phyloP scores from a whole-genome alignment of 1,284 basidiomycete genomes.

The Vanrija pseudolonga region DNA sequence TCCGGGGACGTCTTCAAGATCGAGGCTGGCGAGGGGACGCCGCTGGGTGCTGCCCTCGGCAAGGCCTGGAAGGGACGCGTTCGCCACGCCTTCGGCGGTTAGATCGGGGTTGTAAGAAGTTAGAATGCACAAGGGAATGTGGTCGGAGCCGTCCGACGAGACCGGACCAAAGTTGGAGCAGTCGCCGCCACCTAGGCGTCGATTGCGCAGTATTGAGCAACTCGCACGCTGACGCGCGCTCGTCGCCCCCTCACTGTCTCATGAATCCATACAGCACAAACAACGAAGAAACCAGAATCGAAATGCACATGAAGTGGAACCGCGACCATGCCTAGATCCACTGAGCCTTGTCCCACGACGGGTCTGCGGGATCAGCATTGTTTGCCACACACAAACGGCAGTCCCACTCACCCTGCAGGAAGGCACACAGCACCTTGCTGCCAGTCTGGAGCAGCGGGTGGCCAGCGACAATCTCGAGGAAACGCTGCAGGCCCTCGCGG shows the following conservation, averaged over 20 bases:
- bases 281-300: conserved; percentile 8
- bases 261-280: conserved; percentile 2
- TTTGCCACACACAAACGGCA: too few relatives aligned
- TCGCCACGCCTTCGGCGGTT: conserved; percentile 12
- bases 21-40: conserved; percentile 27
- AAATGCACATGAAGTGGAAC: conserved; percentile 1
- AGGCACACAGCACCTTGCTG: conserved; percentile 93
- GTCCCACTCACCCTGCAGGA: conserved; percentile 64
- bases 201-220: too few relatives aligned
- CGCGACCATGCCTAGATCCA: conserved; percentile 29
- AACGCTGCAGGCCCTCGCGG: conserved; percentile 89
- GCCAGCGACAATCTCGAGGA: conserved; percentile 92
- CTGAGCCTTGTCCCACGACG: conserved; percentile 46
- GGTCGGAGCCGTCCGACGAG: too few relatives aligned
- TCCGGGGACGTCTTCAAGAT: conserved; percentile 37
- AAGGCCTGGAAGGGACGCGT: conserved; percentile 30
- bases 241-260: too few relatives aligned
- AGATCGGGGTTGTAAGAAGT: background rate
- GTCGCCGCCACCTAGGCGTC: too few relatives aligned
- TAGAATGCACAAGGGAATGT: too few relatives aligned
- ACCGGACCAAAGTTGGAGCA: too few relatives aligned
- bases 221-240: too few relatives aligned
- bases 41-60: conserved; percentile 24
- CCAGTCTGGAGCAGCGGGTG: conserved; percentile 97
- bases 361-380: conserved; percentile 25